A percentile compares a stretch with the other conserved stretches of the same genome.
phyloP scores from a whole-genome alignment of 2,329 filamentous ascomycete genomes.

The Cladosporium velox region DNA sequence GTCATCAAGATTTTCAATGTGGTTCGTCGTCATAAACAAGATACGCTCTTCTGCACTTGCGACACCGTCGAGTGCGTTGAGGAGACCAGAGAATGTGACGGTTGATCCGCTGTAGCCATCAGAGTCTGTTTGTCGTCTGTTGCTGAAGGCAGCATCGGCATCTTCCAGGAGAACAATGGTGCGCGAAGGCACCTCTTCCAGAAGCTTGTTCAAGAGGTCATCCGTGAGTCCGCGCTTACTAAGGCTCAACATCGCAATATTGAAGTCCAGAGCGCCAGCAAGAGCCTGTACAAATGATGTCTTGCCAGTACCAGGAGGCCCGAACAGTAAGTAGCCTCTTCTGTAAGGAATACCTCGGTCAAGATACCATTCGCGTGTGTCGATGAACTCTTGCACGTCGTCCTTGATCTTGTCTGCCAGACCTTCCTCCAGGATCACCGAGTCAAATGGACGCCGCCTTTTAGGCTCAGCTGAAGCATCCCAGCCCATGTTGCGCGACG shows the following conservation, averaged over 20 bases:
- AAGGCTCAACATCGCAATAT: constrained; percentile 88
- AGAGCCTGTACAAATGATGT: constrained; percentile 95
- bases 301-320: constrained; percentile 88
- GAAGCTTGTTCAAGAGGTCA: constrained; percentile 79
- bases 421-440: constrained; percentile 81
- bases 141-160: constrained; percentile 86
- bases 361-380: constrained; percentile 81
- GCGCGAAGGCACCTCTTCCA: constrained; percentile 80
- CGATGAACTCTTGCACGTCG: constrained; percentile 81
- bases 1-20: constrained; percentile 84
- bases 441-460: constrained; percentile 82
- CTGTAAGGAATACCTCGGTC: constrained; percentile 94
- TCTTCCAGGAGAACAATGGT: constrained; percentile 86
- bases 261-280: constrained; percentile 88
- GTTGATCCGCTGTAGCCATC: constrained; percentile 86
- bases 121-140: constrained; percentile 71
- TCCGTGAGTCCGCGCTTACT: constrained; percentile 89
- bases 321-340: constrained; percentile 83
- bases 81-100: constrained; percentile 88
- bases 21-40: constrained; percentile 91
- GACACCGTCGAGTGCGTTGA: constrained; percentile 76
- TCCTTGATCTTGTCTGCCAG: constrained; percentile 78
- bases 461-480: constrained; percentile 78
- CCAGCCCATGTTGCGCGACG: constrained; percentile 83
- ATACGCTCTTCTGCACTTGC: constrained; percentile 92